Conservation (phyloP, 768 basidiomycete species). For the Boletus huronensis region DNA sequence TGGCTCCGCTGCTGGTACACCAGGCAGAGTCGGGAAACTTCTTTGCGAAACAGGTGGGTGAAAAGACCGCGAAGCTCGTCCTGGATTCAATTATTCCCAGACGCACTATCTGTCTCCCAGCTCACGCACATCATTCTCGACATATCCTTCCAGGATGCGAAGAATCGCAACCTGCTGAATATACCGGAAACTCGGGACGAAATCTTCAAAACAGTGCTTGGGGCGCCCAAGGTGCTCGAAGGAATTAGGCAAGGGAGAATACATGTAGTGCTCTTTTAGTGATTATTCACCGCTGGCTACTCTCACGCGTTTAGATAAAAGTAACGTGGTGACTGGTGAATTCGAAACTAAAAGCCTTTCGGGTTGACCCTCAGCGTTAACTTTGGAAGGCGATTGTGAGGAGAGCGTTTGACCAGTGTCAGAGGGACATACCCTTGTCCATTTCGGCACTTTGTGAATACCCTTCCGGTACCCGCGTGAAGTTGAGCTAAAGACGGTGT, state of each 20-base stretch:
- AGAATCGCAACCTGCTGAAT: slow-evolving; percentile 72
- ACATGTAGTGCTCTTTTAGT: slow-evolving; percentile 75
- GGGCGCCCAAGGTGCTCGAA: slow-evolving; percentile 54
- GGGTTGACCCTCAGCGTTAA: slow-evolving; percentile 86
- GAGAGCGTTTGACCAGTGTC: background rate
- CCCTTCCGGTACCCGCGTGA: slow-evolving; percentile 82
- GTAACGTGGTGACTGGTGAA: slow-evolving; percentile 34
- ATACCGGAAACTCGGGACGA: slow-evolving; percentile 84
- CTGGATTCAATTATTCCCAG: slow-evolving; percentile 37
- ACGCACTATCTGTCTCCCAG: slow-evolving; percentile 66
- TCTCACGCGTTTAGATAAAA: slow-evolving; percentile 6
- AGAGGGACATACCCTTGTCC: slow-evolving; percentile 70
- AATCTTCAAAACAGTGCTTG: slow-evolving; percentile 71
- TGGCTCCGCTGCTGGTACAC: slow-evolving; percentile 87
- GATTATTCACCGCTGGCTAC: background rate
- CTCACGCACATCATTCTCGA: slow-evolving; percentile 86
- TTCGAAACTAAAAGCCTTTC: slow-evolving; percentile 78
- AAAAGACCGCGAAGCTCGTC: background rate
- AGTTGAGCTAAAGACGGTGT: slow-evolving; percentile 79
- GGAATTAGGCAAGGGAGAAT: slow-evolving; percentile 70
- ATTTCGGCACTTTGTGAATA: slow-evolving; percentile 97
- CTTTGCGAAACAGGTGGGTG: slow-evolving; percentile 62
- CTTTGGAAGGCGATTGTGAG: slow-evolving; percentile 38
- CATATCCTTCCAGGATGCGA: slow-evolving; percentile 66
- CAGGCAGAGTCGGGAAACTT: slow-evolving; percentile 85